Conservation (phyloP, 345 rosid genomes). For the Reutealis trisperma region DNA sequence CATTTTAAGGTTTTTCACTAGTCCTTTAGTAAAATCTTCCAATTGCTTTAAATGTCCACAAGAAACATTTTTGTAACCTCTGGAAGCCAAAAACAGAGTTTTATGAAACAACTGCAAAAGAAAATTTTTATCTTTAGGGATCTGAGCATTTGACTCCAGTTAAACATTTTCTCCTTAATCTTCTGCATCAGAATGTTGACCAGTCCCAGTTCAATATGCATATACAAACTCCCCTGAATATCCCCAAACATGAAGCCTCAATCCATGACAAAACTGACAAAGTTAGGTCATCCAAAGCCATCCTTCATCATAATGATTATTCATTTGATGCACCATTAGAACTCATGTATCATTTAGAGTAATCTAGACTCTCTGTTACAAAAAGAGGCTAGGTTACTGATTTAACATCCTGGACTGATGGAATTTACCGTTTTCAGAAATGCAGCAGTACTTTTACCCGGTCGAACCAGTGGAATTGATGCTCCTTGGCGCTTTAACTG, state of each 20-base stretch:
- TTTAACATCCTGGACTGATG: neutral
- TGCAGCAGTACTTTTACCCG: slow-evolving; percentile 91
- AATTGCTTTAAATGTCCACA: neutral
- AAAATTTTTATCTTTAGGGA: neutral
- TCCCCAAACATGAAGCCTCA: neutral
- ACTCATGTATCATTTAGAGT: neutral
- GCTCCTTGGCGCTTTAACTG: slow-evolving; percentile 98
- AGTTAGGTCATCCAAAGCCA: neutral
- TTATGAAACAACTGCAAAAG: neutral
- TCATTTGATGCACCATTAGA: neutral
- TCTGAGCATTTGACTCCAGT: neutral
- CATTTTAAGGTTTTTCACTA: too few relatives aligned
- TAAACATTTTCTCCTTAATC: neutral
- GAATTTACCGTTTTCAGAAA: slow-evolving; percentile 74
- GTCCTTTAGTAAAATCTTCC: neutral
- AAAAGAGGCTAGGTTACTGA: neutral
- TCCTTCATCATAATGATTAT: neutral
- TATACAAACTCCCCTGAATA: neutral
- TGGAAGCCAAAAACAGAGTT: neutral
- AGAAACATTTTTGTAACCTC: neutral
- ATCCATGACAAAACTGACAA: neutral
- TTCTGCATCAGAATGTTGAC: neutral
- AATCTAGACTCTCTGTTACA: neutral
- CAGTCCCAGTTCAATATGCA: neutral
- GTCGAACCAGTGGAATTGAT: slow-evolving; percentile 88